Percentiles rank a stretch among this genome's conserved stretches.
Evolutionary conservation across 768 basidiomycete species (phyloP).

Genomic region (Phallus indusiatus): DNA sequence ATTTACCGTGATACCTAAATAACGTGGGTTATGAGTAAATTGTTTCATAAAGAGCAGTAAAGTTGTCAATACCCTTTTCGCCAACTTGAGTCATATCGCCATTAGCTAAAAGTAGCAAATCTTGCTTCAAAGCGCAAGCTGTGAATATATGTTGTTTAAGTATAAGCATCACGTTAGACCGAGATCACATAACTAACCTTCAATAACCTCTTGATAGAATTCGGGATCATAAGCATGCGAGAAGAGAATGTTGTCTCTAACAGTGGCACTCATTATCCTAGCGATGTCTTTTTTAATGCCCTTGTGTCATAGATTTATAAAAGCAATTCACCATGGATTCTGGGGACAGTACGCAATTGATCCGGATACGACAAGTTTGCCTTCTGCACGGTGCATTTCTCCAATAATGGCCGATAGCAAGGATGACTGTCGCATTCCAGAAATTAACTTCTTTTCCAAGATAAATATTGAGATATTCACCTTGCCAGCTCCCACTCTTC

Average conservation of each 20-base stretch:
- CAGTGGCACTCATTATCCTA: constrained; percentile 78
- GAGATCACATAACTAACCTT: constrained; percentile 36
- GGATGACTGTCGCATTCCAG: constrained; percentile 38
- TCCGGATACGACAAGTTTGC: constrained; percentile 60
- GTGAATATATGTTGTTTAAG: background rate
- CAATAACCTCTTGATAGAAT: constrained; percentile 75
- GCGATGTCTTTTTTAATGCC: background rate
- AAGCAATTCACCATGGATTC: constrained; percentile 58
- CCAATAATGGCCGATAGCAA: constrained; percentile 75
- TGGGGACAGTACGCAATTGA: constrained; percentile 78
- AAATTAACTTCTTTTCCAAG: constrained; percentile 4
- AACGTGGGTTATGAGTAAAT: background rate
- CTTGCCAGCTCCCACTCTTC: constrained; percentile 89
- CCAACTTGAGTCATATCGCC: constrained; percentile 84
- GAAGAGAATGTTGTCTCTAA: constrained; percentile 89
- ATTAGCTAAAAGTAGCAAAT: constrained; percentile 67
- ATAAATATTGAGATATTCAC: constrained; percentile 26
- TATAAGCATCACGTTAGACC: background rate
- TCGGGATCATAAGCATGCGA: constrained; percentile 79
- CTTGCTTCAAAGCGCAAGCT: constrained; percentile 81
- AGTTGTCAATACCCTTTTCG: constrained; percentile 52
- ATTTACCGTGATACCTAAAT: constrained; percentile 47
- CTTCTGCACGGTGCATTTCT: constrained; percentile 73
- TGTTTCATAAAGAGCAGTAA: background rate
- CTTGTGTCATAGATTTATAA: background rate